Base-by-base conservation (phyloP, 2,329 filamentous ascomycete species). In the Ustulina deusta region DNA sequence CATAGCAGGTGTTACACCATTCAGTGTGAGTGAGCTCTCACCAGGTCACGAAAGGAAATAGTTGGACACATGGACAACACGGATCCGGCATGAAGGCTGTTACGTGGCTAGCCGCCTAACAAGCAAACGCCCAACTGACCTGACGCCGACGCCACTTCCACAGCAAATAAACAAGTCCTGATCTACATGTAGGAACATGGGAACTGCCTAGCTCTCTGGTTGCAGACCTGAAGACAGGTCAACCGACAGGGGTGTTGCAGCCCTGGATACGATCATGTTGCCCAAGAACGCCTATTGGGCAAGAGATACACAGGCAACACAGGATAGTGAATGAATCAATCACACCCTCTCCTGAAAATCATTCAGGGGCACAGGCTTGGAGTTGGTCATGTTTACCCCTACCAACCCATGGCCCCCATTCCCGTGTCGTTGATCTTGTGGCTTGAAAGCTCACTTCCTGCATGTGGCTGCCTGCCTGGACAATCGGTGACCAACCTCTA, bases 201-300 rank as follows among this genome's bases (percentile, higher is more conserved):
- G 34, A 22, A 32, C 27, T 6, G 17, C 27, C 13, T n/a, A n/a
- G n/a, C n/a, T n/a, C n/a, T 38, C 13, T 34, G 22, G 5, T 44
- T 11, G 32, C 34, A 29, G 32, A 25, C 25, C 22, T 38, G 29
- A 51, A 2, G n/a, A 44, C 27, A n/a, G 49, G 7, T 17, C 36
- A 36, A 34, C 34, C 22, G 15, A 42, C 34, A 17, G 32, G 34
- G 32, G 57, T 27, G 34, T 25, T 58, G 42, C 40, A 57, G 44
- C 15, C 49, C 49, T 32, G 57, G n/a, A 58, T 68, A 22, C 40
- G 25, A 68, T 49, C 62, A 54, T 36, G 52, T 42, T 52, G 32
- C 44, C 20, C 54, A 56, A 36, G 54, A 20, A 15, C 42, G 20
- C 51, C 20, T 11, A 66, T 68, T 68, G 66, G 66, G 44, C 36